These are phyloP conservation scores for Globisporangium orthogonon DNA, from an alignment of 352 stramenopile species.

Conservation along the genomic window DNA sequence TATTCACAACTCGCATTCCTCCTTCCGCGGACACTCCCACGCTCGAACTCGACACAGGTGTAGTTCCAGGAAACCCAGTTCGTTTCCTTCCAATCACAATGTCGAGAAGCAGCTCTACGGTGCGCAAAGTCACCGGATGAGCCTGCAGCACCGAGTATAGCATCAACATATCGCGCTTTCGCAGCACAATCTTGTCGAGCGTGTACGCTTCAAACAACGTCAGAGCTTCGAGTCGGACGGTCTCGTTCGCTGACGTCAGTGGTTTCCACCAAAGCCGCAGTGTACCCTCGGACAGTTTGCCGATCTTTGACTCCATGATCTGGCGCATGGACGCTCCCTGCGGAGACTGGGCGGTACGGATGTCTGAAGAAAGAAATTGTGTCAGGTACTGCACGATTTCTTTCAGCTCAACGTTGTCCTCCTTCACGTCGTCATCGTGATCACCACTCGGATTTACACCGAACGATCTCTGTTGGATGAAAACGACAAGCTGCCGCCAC, in stretches of 20 bases:
- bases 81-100: slow-evolving; percentile 56
- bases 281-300: slow-evolving; percentile 57
- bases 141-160: slow-evolving; percentile 44
- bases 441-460: slow-evolving; percentile 13
- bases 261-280: slow-evolving; percentile 57
- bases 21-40: not conserved
- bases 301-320: slow-evolving; percentile 26
- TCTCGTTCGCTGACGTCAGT: slow-evolving; percentile 39
- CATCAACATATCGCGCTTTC: slow-evolving; percentile 57
- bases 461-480: slow-evolving; percentile 44
- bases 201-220: slow-evolving; percentile 70
- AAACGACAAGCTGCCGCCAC: slow-evolving; percentile 63
- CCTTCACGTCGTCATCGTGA: slow-evolving; percentile 12
- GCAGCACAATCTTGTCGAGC: slow-evolving; percentile 51
- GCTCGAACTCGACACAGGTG: not conserved
- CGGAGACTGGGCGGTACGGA: not conserved
- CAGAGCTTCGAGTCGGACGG: slow-evolving; percentile 51
- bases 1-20: slow-evolving; percentile 29
- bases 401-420: slow-evolving; percentile 39
- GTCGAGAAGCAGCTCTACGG: slow-evolving; percentile 48
- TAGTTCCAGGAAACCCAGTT: slow-evolving; percentile 4
- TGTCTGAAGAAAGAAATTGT: slow-evolving; percentile 28
- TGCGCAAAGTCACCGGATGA: slow-evolving; percentile 37
- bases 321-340: slow-evolving; percentile 14
- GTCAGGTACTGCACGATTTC: slow-evolving; percentile 65